A percentile compares a stretch with the other conserved stretches of the same genome.
Conservation (phyloP, 305 asterid genomes). For the Coffea humblotiana region DNA sequence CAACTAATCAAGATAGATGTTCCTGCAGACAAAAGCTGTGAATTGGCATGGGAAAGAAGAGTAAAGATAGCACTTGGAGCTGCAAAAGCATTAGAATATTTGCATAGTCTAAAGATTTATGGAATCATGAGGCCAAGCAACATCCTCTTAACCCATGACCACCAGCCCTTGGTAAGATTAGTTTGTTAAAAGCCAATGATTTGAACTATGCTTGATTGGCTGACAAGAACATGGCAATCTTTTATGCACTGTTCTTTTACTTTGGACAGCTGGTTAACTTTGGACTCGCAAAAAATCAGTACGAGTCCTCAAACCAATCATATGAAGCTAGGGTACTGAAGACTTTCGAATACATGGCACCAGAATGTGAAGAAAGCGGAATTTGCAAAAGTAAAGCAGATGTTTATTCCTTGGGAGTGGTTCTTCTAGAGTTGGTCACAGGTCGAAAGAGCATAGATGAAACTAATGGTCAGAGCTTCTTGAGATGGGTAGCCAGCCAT, state of each 20-base stretch:
- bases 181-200: not conserved
- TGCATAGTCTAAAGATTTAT: slow-evolving; percentile 36
- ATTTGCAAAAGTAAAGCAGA: slow-evolving; percentile 52
- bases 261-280: slow-evolving; percentile 43
- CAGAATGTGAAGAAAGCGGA: slow-evolving; percentile 53
- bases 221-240: not conserved
- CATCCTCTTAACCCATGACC: slow-evolving; percentile 57
- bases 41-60: slow-evolving; percentile 51
- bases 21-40: slow-evolving; percentile 36
- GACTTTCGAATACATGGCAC: slow-evolving; percentile 58
- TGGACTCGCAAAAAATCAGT: slow-evolving; percentile 42
- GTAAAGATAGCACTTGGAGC: slow-evolving; percentile 45
- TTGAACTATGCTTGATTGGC: not conserved
- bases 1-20: not conserved
- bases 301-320: slow-evolving; percentile 42
- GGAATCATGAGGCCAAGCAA: slow-evolving; percentile 52
- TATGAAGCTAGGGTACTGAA: slow-evolving; percentile 36
- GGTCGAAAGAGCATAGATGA: slow-evolving; percentile 53
- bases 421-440: slow-evolving; percentile 53
- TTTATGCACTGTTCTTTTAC: not conserved
- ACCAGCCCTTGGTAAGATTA: slow-evolving; percentile 46
- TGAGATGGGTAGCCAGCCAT: slow-evolving; percentile 50
- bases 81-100: slow-evolving; percentile 45
- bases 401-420: slow-evolving; percentile 60
- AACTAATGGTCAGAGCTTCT: slow-evolving; percentile 51